Evolutionary conservation across 2,329 filamentous ascomycete species (phyloP).

Genomic region (Dactylellina haptotyla): DNA sequence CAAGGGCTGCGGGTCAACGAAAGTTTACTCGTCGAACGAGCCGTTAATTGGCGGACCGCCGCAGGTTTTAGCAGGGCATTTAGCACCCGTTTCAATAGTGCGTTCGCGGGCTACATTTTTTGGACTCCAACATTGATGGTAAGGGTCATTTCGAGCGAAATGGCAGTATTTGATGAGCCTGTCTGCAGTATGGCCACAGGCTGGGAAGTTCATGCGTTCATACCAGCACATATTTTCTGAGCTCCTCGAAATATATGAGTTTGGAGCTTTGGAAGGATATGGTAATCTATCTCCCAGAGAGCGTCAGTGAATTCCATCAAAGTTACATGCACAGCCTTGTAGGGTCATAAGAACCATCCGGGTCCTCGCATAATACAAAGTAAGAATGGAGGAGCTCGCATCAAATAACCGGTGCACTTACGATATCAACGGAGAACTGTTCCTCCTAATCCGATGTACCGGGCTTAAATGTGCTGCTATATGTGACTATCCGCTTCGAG

Average conservation of each 20-base stretch:
- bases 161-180: slow-evolving; percentile 77
- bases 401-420: not conserved
- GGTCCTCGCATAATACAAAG: not conserved
- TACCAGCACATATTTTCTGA: slow-evolving; percentile 72
- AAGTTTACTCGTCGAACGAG: slow-evolving; percentile 16
- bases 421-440: not conserved
- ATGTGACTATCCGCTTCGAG: slow-evolving; percentile 30
- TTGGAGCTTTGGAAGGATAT: slow-evolving; percentile 25
- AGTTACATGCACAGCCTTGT: not conserved
- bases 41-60: slow-evolving; percentile 37
- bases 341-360: not conserved
- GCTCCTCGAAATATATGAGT: too few species aligned
- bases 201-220: slow-evolving; percentile 73
- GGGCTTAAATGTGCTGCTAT: not conserved
- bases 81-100: slow-evolving; percentile 66
- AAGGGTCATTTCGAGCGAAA: slow-evolving; percentile 76
- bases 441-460: not conserved
- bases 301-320: slow-evolving; percentile 2
- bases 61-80: slow-evolving; percentile 23
- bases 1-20: not conserved
- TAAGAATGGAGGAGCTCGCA: not conserved
- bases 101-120: slow-evolving; percentile 63
- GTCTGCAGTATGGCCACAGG: slow-evolving; percentile 70
- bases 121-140: slow-evolving; percentile 75
- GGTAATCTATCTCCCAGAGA: not conserved